Base-by-base conservation (phyloP, 1,284 basidiomycete species). In the Ganoderma resinaceum region DNA sequence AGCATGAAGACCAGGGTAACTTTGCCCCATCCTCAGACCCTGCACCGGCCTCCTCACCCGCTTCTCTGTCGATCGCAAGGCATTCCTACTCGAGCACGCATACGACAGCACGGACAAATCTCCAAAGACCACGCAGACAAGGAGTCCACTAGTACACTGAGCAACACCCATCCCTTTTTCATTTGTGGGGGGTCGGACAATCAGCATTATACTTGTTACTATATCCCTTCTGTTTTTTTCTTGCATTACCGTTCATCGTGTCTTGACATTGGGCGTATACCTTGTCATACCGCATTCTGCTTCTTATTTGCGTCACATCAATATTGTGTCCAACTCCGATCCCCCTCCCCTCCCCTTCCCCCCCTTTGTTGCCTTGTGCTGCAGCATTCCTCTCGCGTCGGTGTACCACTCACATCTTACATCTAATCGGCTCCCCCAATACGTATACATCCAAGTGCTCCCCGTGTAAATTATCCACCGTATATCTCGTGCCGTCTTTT, bases 391-490 rank as follows among this genome's bases (percentile, higher is more conserved):
- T 29, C 35, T 33, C 37, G 18, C 29, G 37, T 63, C 59, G 53
- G 65, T 60, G 62, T 68, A 65, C 52, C 62, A 35, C 18, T 35
- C 46, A 23, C 65, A 66, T 57, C 31, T 43, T 33, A 23, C 65
- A 62, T 55, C 64, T 70, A 67, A 70, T 67, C 57, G 63, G n/a
- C 49, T 37, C 33, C 62, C 60, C 61, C 60, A 55, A 20, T 63
- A 61, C 37, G 46, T 52, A 35, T 53, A 58, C 69, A 64, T 55
- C 29, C 66, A 59, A 53, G 65, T 71, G 70, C 70, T 71, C 49
- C 57, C 43, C 65, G 58, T 68, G 70, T 71, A 69, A 67, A 69
- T 69, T 69, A 71, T 69, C 70, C 60, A 31, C 63, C 65, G 26
- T 68, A 66, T 61, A 68, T 60, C 67, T 62, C 62, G 38, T 38